A percentile compares a stretch with the other conserved stretches of the same genome.
Evolutionary conservation across 2,329 filamentous ascomycete species (phyloP).

Genomic region (Anthostomella pinea): DNA sequence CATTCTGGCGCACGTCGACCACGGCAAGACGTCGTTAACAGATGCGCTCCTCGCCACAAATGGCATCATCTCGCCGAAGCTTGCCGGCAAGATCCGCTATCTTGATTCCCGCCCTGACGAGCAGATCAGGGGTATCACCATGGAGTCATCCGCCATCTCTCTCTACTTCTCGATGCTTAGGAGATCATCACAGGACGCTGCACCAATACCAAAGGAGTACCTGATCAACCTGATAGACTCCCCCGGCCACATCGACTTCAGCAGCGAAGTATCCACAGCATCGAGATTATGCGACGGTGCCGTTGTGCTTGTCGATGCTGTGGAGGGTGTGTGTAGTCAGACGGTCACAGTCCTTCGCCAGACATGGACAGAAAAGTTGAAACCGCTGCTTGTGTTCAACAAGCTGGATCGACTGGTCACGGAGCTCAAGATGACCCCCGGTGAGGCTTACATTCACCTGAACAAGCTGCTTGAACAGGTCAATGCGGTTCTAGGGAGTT

Average conservation of each 20-base stretch:
- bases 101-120: conserved; percentile 95
- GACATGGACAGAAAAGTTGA: conserved; percentile 92
- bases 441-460: conserved; percentile 85
- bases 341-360: conserved; percentile 95
- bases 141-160: conserved; percentile 98
- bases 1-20: conserved; percentile 94
- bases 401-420: conserved; percentile 96
- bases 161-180: conserved; percentile 91
- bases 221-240: conserved; percentile 98
- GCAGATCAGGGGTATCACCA: conserved; percentile 95
- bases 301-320: conserved; percentile 90
- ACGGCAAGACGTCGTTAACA: conserved; percentile 96
- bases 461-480: conserved; percentile 91
- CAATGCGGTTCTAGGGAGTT: conserved; percentile 94
- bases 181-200: conserved; percentile 63
- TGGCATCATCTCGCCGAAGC: conserved; percentile 96
- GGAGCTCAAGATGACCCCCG: conserved; percentile 89
- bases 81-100: conserved; percentile 97
- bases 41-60: conserved; percentile 97
- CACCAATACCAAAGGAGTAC: conserved; percentile 78
- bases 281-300: conserved; percentile 93
- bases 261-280: conserved; percentile 94
- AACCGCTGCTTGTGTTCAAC: conserved; percentile 92
- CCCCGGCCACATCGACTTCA: conserved; percentile 97
- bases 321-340: conserved; percentile 97